Conservation (phyloP, 306 rosid genomes). For the Oemleria cerasiformis region DNA sequence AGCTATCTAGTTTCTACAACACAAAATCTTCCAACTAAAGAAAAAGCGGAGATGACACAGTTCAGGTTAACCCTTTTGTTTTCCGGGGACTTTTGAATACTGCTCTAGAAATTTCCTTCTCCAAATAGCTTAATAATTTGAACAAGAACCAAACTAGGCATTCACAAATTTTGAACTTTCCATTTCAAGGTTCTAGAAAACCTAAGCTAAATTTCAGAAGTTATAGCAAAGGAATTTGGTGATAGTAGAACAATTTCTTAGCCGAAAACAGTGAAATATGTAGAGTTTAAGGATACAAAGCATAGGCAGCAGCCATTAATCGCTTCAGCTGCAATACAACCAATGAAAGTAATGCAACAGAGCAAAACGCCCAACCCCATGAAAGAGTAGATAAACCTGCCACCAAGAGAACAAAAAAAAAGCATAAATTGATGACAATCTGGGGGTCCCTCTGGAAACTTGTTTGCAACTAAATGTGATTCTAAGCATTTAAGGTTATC, state of each 20-base stretch:
- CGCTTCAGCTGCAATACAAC: conserved; percentile 89
- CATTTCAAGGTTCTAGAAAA: not conserved
- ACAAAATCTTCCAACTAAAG: not conserved
- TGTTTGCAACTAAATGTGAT: conserved; percentile 1
- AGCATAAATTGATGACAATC: conserved; percentile 13
- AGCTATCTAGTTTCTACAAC: not conserved
- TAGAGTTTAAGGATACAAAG: conserved; percentile 66
- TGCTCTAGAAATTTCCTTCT: not conserved
- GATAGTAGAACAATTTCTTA: conserved; percentile 12
- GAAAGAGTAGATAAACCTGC: conserved; percentile 90
- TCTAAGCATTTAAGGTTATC: not conserved
- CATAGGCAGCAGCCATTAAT: conserved; percentile 85
- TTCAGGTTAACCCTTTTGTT: not conserved
- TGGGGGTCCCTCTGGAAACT: not conserved
- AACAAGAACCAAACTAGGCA: not conserved
- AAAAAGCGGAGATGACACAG: not conserved
- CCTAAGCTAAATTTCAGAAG: not conserved
- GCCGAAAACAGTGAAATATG: conserved; percentile 14
- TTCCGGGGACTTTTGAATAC: not conserved
- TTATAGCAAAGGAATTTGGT: not conserved
- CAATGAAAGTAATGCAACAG: conserved; percentile 64
- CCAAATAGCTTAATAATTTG: not conserved
- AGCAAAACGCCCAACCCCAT: conserved; percentile 78
- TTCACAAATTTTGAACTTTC: not conserved
- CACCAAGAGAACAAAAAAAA: conserved; percentile 15